Evolutionary conservation across 2,329 filamentous ascomycete species (phyloP).

Genomic region (Ophiostoma himal-ulmi): DNA sequence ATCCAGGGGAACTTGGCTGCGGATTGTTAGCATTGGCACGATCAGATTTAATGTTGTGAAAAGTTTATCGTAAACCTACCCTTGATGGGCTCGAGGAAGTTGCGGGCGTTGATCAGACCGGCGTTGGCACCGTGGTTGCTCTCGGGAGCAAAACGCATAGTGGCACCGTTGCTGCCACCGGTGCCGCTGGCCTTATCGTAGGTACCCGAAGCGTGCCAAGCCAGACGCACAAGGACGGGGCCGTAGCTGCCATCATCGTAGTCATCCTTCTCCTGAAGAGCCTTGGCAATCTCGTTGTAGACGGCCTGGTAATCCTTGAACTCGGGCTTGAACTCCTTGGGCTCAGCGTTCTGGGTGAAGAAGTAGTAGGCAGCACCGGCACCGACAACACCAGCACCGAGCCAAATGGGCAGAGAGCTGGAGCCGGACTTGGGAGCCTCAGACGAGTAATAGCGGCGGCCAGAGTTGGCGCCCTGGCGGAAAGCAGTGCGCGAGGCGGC

Average conservation of each 20-base stretch:
- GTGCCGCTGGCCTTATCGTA: conserved; percentile 84
- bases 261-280: conserved; percentile 81
- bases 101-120: conserved; percentile 75
- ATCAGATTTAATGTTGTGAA: background rate
- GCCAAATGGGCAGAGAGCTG: conserved; percentile 46
- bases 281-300: conserved; percentile 77
- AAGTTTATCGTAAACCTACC: conserved; percentile 45
- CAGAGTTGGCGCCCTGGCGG: conserved; percentile 53
- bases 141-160: conserved; percentile 92
- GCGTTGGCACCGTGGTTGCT: conserved; percentile 88
- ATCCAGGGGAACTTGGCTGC: conserved; percentile 86
- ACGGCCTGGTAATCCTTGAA: conserved; percentile 92
- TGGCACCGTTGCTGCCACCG: conserved; percentile 91
- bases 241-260: conserved; percentile 97
- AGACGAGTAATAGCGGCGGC: conserved; percentile 74
- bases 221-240: conserved; percentile 81
- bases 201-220: conserved; percentile 91
- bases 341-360: conserved; percentile 50
- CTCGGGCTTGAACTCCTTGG: conserved; percentile 63
- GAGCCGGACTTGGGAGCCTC: conserved; percentile 49
- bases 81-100: conserved; percentile 92
- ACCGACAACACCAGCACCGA: conserved; percentile 53
- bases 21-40: conserved; percentile 2
- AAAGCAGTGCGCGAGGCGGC: conserved; percentile 59
- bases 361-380: conserved; percentile 62